Percentiles rank a stretch among this genome's conserved stretches.
These are phyloP conservation scores for Alternaria sp. DNA, from an alignment of 2,329 filamentous ascomycete genomes.

Conservation along the genomic window DNA sequence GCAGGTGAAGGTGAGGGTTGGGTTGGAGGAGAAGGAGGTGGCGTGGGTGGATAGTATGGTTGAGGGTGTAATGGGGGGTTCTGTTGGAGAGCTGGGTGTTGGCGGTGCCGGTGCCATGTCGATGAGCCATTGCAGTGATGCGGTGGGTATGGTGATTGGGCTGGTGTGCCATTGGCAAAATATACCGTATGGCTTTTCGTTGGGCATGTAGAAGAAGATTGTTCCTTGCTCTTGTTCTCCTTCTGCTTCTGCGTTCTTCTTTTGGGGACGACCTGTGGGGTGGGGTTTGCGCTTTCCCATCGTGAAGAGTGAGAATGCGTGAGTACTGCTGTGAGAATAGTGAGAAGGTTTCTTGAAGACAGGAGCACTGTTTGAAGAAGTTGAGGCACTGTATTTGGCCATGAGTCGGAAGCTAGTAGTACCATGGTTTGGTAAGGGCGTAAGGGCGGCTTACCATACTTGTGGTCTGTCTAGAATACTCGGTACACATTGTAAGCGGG, in stretches of 20 bases:
- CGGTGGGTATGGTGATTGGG: conserved; percentile 54
- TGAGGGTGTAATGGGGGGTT: neutral
- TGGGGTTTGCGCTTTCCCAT: conserved; percentile 3
- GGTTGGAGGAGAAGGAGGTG: neutral
- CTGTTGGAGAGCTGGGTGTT: neutral
- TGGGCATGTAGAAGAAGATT: conserved; percentile 36
- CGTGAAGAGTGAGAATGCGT: too few relatives aligned
- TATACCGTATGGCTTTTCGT: conserved; percentile 56
- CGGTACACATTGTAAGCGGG: neutral
- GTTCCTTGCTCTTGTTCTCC: neutral
- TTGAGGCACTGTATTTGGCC: neutral
- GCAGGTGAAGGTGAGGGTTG: conserved; percentile 20
- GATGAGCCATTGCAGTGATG: conserved; percentile 19
- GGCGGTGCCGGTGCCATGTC: conserved; percentile 3
- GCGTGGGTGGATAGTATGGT: neutral
- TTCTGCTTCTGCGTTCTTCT: neutral
- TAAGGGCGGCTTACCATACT: neutral
- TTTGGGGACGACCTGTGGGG: neutral
- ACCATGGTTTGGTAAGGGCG: conserved; percentile 4
- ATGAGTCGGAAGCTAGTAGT: conserved; percentile 3
- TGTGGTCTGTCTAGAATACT: neutral
- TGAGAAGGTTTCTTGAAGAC: too few relatives aligned
- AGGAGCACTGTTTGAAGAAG: neutral
- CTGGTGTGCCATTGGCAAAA: conserved; percentile 64
- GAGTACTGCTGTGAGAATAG: too few relatives aligned